Base-by-base conservation (phyloP, 1,139 yeast species). In the Diutina catenulata region DNA sequence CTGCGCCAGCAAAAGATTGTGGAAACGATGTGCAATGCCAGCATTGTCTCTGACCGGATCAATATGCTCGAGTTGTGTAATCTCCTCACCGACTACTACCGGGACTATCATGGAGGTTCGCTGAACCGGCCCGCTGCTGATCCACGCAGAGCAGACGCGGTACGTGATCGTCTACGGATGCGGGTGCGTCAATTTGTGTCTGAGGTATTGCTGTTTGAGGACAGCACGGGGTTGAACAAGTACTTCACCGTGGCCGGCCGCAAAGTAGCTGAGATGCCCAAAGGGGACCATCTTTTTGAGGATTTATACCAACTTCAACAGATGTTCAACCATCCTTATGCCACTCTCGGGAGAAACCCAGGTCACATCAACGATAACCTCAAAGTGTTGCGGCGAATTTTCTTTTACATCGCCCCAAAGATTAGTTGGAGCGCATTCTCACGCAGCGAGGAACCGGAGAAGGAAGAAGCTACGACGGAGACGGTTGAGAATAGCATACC, bases 11-110 rank as follows among this genome's bases (percentile, higher is more conserved):
- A 14, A 13, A 3, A 14, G 7, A 31, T 31, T 14, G 13, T 31
- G 9, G 35, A 26, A 4, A 13, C 20, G n/a, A 14, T 31, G 8
- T 31, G 25, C 23, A 13, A 31, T n/a, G 24, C 7, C 15, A 11
- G 3, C 9, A 15, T 31, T 18, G 16, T 21, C 13, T 16, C 15
- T 9, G 35, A 31, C 9, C 23, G 35, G 13, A 31, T 31, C 13
- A 21, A 31, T n/a, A 31, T 31, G 35, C 24, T 31, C 6, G 35
- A 31, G 5, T 7, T 31, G n/a, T 31, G 35, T 15, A 31, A 31
- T 13, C 18, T 11, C 3, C 20, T 31, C 8, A 31, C 35, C 10
- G 25, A 31, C 14, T 21, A 20, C 3, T 21, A 31, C 14, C 28
- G 14, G 5, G n/a, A 8, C 26, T 8, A 13, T 16, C 15, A n/a